phyloP scores from a whole-genome alignment of 2,329 filamentous ascomycete species.

The Teratosphaeria viscida region DNA sequence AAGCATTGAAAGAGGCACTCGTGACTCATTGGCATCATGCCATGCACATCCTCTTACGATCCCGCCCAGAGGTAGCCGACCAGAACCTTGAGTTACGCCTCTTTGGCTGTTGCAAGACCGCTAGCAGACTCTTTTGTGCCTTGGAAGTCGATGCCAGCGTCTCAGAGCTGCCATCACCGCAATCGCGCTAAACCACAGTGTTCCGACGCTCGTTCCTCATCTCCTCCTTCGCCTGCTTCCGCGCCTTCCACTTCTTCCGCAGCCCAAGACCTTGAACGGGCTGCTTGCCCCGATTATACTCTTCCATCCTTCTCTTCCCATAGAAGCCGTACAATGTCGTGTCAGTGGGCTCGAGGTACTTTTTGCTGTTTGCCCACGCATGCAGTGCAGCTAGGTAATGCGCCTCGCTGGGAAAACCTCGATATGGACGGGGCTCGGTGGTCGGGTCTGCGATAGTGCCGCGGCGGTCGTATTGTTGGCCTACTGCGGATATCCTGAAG shows the following conservation, averaged over 20 bases:
- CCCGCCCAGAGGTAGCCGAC: neutral
- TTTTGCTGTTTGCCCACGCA: slow-evolving; percentile 22
- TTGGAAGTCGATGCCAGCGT: neutral
- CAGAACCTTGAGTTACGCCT: neutral
- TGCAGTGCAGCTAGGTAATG: slow-evolving; percentile 19
- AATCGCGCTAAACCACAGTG: neutral
- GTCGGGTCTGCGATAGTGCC: slow-evolving; percentile 3
- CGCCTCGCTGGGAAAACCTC: slow-evolving; percentile 19
- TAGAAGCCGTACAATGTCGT: slow-evolving; percentile 19
- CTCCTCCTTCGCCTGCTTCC: slow-evolving; percentile 12
- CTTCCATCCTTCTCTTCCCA: slow-evolving; percentile 18
- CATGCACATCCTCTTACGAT: neutral
- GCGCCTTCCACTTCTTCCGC: slow-evolving; percentile 11
- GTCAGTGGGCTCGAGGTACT: slow-evolving; percentile 15
- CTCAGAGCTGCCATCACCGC: neutral
- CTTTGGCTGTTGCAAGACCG: neutral
- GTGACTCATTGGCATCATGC: neutral
- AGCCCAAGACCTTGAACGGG: slow-evolving; percentile 15
- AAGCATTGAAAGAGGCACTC: neutral
- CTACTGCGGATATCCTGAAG: neutral
- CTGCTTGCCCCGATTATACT: slow-evolving; percentile 10
- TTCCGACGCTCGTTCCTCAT: neutral
- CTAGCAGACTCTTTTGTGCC: neutral
- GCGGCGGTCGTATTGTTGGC: neutral
- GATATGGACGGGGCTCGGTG: slow-evolving; percentile 10